phyloP scores from a whole-genome alignment of 1,284 basidiomycete species.

The Cryptococcus neoformans region DNA sequence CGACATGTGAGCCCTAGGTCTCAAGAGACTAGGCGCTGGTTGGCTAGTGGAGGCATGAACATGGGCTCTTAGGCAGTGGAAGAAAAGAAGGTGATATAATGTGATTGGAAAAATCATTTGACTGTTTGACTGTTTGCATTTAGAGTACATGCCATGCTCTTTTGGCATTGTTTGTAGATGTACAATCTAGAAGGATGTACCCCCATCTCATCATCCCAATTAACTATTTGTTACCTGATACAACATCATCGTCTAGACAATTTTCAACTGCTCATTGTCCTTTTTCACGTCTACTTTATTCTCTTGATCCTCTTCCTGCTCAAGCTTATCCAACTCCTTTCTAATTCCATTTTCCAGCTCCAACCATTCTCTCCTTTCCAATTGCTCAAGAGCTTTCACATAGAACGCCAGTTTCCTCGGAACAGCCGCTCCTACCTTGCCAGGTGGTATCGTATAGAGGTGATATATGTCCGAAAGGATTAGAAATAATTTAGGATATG shows the following conservation, averaged over 20 bases:
- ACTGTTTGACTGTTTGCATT: too few relatives aligned
- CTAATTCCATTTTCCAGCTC: constrained; percentile 18
- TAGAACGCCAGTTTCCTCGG: constrained; percentile 43
- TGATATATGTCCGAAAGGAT: constrained; percentile 33
- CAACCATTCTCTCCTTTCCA: constrained; percentile 36
- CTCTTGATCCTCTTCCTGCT: not conserved
- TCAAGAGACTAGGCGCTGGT: constrained; percentile 83
- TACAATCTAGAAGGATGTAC: too few relatives aligned
- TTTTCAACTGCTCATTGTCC: not conserved
- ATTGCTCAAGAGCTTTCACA: constrained; percentile 22
- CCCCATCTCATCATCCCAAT: too few relatives aligned
- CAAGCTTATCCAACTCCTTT: constrained; percentile 6
- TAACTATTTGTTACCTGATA: too few relatives aligned
- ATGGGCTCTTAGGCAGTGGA: not conserved
- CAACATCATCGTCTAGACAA: not conserved
- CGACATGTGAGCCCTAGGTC: constrained; percentile 89
- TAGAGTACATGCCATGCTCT: too few relatives aligned
- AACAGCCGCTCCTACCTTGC: constrained; percentile 11
- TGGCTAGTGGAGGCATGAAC: constrained; percentile 52
- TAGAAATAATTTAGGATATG: constrained; percentile 20
- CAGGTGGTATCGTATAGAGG: constrained; percentile 16
- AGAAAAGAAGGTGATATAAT: not conserved
- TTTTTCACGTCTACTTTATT: not conserved
- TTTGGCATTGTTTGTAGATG: too few relatives aligned
- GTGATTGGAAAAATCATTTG: not conserved